Conservation (phyloP, 2,329 filamentous ascomycete species). For the Aspergillus chevalieri region DNA sequence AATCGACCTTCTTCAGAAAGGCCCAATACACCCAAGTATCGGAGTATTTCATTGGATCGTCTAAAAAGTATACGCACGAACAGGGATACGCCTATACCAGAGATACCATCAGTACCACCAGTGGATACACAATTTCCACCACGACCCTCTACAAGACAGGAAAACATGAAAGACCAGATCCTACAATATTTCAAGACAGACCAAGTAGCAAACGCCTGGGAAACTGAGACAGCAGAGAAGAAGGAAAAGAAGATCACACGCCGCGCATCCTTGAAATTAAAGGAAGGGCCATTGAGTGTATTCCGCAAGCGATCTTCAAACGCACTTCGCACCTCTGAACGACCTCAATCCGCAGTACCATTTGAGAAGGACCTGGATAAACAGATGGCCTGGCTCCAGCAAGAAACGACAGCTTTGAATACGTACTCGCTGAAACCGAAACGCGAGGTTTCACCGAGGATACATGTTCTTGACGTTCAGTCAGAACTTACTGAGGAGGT, state of each 20-base stretch:
- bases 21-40: constrained; percentile 16
- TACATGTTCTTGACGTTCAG: constrained; percentile 26
- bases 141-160: constrained; percentile 9
- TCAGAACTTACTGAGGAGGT: constrained; percentile 18
- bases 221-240: constrained; percentile 13
- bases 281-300: constrained; percentile 23
- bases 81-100: constrained; percentile 10
- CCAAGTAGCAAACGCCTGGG: constrained; percentile 28
- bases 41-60: constrained; percentile 22
- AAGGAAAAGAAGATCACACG: constrained; percentile 14
- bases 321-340: constrained; percentile 4
- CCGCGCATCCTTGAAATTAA: constrained; percentile 11
- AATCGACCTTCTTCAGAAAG: constrained; percentile 23
- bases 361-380: constrained; percentile 12
- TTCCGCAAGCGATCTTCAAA: constrained; percentile 24
- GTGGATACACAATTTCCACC: constrained; percentile 5
- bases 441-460: constrained; percentile 20
- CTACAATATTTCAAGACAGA: constrained; percentile 29
- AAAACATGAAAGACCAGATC: constrained; percentile 28
- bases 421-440: constrained; percentile 27
- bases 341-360: constrained; percentile 4
- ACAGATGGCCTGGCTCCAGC: constrained; percentile 28
- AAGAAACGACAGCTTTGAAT: constrained; percentile 19
- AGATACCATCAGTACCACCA: constrained; percentile 7
- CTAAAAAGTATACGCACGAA: constrained; percentile 15